A percentile compares a stretch with the other conserved stretches of the same genome.
Conservation (phyloP, 2,329 filamentous ascomycete genomes). For the Grosmannia serpens region DNA sequence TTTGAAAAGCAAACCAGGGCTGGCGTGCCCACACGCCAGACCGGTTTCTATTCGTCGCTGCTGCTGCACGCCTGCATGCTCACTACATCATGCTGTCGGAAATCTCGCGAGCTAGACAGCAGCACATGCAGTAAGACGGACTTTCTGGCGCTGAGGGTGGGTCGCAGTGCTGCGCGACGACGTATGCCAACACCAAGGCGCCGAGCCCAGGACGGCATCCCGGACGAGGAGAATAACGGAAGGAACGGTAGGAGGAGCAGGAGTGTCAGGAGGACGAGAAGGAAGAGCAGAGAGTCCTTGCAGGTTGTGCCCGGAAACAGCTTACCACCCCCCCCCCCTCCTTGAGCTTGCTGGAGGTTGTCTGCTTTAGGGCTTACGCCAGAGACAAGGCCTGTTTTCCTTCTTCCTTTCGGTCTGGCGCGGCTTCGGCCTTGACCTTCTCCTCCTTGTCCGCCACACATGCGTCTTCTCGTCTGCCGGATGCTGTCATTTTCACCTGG, state of each 20-base stretch:
- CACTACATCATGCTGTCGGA: neutral
- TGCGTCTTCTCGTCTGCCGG: neutral
- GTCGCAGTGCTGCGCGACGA: neutral
- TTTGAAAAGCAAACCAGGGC: neutral
- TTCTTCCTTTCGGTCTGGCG: neutral
- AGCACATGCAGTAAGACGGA: neutral
- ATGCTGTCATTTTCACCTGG: neutral
- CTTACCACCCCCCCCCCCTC: neutral
- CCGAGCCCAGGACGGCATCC: neutral
- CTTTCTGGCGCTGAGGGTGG: neutral
- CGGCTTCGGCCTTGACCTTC: neutral
- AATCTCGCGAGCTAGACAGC: neutral
- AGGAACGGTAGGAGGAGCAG: neutral
- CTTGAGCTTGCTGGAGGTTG: neutral
- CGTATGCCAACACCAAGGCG: neutral
- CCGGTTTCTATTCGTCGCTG: neutral
- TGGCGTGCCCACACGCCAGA: neutral
- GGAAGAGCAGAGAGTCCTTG: neutral
- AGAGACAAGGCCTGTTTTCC: neutral
- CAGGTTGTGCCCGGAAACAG: neutral
- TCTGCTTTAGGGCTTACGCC: neutral
- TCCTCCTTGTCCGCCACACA: neutral
- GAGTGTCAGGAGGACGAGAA: neutral
- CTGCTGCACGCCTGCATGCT: neutral
- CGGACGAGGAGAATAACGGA: neutral